These are phyloP conservation scores for Oxyria digyna DNA, from an alignment of 148 eudicot species.

Conservation along the genomic window DNA sequence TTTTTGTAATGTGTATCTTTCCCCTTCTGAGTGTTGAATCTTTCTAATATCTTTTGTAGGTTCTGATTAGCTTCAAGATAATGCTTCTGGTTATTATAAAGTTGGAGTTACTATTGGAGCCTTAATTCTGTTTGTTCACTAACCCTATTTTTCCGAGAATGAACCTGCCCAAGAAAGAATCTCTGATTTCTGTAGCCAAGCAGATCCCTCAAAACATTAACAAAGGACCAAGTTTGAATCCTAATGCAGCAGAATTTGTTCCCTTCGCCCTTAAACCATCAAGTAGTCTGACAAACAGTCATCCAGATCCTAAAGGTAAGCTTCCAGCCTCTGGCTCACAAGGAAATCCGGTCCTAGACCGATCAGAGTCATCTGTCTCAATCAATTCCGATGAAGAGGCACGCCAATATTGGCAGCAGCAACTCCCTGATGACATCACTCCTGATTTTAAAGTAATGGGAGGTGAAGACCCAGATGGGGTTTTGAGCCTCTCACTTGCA, in stretches of 20 bases:
- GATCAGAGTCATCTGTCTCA: slow-evolving; percentile 64
- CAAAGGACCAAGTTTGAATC: slow-evolving; percentile 55
- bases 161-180: slow-evolving; percentile 59
- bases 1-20: background rate
- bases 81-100: background rate
- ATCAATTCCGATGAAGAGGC: slow-evolving; percentile 83
- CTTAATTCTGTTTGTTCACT: slow-evolving; percentile 11
- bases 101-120: background rate
- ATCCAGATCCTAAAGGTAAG: slow-evolving; percentile 21
- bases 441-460: slow-evolving; percentile 70
- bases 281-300: slow-evolving; percentile 18
- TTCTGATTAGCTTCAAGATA: slow-evolving; percentile 7
- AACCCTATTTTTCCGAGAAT: slow-evolving; percentile 24
- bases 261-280: slow-evolving; percentile 68
- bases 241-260: slow-evolving; percentile 87
- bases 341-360: slow-evolving; percentile 53
- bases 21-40: background rate
- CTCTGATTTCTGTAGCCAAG: slow-evolving; percentile 22
- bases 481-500: slow-evolving; percentile 45
- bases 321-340: slow-evolving; percentile 26
- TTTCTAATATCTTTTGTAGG: background rate
- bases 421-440: slow-evolving; percentile 95
- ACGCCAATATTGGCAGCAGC: slow-evolving; percentile 74
- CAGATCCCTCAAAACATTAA: slow-evolving; percentile 15
- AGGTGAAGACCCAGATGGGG: slow-evolving; percentile 40